Conservation (phyloP, 2,329 filamentous ascomycete species). For the Xylariaceae sp. region DNA sequence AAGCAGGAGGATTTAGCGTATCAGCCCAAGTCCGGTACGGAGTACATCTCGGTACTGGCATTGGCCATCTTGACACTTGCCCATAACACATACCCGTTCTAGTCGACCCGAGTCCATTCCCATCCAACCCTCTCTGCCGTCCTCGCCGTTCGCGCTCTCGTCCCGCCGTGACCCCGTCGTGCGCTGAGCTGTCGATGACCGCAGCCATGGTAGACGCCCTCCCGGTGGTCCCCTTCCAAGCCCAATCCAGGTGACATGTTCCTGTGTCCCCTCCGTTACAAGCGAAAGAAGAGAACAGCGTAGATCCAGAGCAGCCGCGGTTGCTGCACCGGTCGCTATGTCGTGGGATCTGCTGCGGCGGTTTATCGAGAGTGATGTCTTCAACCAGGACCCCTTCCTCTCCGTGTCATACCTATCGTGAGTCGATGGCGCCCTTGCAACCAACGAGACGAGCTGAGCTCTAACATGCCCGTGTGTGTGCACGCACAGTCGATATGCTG, state of each 20-base stretch:
- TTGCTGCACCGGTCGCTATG: slow-evolving; percentile 44
- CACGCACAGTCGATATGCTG: slow-evolving; percentile 67
- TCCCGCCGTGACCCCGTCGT: slow-evolving; percentile 9
- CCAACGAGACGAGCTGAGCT: not conserved
- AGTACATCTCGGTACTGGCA: slow-evolving; percentile 2
- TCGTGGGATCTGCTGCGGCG: slow-evolving; percentile 85
- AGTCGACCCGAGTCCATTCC: slow-evolving; percentile 13
- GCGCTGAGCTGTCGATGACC: slow-evolving; percentile 20
- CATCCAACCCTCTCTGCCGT: slow-evolving; percentile 11
- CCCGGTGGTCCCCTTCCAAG: slow-evolving; percentile 25
- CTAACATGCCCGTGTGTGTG: slow-evolving; percentile 6
- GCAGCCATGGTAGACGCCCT: slow-evolving; percentile 30
- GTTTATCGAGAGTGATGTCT: slow-evolving; percentile 90
- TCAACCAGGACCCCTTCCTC: slow-evolving; percentile 85
- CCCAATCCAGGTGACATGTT: slow-evolving; percentile 32
- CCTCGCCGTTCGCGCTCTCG: slow-evolving; percentile 5
- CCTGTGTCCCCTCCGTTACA: slow-evolving; percentile 24
- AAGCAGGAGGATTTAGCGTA: not conserved
- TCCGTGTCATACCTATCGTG: slow-evolving; percentile 85
- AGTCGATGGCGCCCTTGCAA: slow-evolving; percentile 33
- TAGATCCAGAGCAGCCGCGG: not conserved
- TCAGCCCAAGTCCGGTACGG: not conserved
- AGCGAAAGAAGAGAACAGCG: slow-evolving; percentile 11
- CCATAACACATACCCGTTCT: slow-evolving; percentile 9
- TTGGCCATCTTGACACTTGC: slow-evolving; percentile 18